Percentiles rank a stretch among this genome's conserved stretches.
Evolutionary conservation across 805 yeast species (phyloP).

Genomic region (Zygoascus biomembranicola): DNA sequence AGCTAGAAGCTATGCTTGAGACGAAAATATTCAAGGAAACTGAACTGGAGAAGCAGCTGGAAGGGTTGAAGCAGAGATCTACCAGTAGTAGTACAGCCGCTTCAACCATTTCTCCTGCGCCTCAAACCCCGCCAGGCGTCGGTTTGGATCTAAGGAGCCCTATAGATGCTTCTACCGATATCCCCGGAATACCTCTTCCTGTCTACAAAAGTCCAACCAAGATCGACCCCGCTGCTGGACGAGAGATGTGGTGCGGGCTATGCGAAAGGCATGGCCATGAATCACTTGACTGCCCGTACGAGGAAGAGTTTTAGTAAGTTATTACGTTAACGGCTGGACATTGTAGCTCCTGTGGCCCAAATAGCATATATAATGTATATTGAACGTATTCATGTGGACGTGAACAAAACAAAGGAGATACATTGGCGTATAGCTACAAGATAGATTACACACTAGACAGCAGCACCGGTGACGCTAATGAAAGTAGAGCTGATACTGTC

Average conservation of each 20-base stretch:
- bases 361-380: no score
- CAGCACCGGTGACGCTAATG: not conserved
- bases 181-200: not conserved
- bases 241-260: slow-evolving; percentile 80
- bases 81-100: slow-evolving; percentile 1
- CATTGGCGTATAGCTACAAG: no score
- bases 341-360: no score
- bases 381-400: no score
- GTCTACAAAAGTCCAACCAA: slow-evolving; percentile 28
- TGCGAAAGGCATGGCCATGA: slow-evolving; percentile 90
- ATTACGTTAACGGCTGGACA: not conserved
- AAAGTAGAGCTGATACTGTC: not conserved
- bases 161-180: not conserved
- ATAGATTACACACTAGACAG: not conserved
- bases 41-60: slow-evolving; percentile 25
- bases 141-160: not conserved
- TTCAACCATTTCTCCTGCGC: slow-evolving; percentile 3
- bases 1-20: slow-evolving; percentile 23
- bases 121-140: slow-evolving; percentile 5
- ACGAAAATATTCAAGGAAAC: slow-evolving; percentile 23
- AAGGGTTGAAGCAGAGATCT: slow-evolving; percentile 6
- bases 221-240: slow-evolving; percentile 65
- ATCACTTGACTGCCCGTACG: slow-evolving; percentile 82
- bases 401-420: no score
- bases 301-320: slow-evolving; percentile 43